phyloP scores from a whole-genome alignment of 148 eudicot species.

The Rhododendron vialii region DNA sequence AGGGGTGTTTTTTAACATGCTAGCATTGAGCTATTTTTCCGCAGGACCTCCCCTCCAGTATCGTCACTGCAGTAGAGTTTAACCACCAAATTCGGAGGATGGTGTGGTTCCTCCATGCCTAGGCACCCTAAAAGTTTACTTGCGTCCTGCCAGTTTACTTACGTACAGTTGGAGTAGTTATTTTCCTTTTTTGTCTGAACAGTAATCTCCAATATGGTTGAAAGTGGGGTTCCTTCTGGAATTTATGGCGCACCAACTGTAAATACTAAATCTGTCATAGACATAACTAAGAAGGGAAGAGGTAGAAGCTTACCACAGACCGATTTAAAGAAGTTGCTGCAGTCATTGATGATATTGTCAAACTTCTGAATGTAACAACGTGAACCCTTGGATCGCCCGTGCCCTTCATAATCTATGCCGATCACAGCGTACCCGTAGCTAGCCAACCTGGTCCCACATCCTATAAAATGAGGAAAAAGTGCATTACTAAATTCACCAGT shows the following conservation, averaged over 20 bases:
- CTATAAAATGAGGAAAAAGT: slow-evolving; percentile 31
- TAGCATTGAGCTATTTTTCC: too few species aligned
- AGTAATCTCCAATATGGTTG: neutral
- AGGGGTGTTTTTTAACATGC: too few species aligned
- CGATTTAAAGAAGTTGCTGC: slow-evolving; percentile 70
- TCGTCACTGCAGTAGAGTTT: too few species aligned
- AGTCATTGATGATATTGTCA: slow-evolving; percentile 75
- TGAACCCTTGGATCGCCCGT: slow-evolving; percentile 84
- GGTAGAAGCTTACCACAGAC: slow-evolving; percentile 58
- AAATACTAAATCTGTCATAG: neutral
- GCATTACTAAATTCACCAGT: neutral
- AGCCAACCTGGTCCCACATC: slow-evolving; percentile 72
- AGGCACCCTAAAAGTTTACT: neutral
- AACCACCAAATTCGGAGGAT: too few species aligned
- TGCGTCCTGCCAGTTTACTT: neutral
- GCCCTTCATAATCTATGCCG: slow-evolving; percentile 99
- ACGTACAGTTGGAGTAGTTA: neutral
- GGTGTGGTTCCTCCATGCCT: too few species aligned
- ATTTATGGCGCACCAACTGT: neutral
- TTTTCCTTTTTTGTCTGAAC: neutral
- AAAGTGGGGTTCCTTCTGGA: neutral
- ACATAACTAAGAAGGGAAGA: neutral
- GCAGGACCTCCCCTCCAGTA: too few species aligned
- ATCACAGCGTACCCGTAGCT: slow-evolving; percentile 81
- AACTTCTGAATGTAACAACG: slow-evolving; percentile 96